Percentiles rank a stretch among this genome's conserved stretches.
Evolutionary conservation across 441 rosid species (phyloP).

Genomic region (Pelargonium fulgidum): DNA sequence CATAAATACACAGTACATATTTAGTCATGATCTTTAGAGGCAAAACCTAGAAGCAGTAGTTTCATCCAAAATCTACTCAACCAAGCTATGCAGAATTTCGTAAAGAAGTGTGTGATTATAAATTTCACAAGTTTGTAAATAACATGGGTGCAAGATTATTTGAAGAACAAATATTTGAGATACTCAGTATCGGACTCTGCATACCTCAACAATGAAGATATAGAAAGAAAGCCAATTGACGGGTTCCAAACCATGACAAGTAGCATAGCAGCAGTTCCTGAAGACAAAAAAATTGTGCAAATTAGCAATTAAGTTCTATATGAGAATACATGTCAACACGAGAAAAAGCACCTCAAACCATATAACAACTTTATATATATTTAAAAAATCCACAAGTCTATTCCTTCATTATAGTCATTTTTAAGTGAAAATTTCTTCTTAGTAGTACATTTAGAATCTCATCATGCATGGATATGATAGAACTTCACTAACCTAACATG

Average conservation of each 20-base stretch:
- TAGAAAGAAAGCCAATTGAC: slow-evolving; percentile 56
- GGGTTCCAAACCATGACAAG: slow-evolving; percentile 82
- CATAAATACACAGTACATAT: slow-evolving; percentile 14
- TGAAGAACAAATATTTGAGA: slow-evolving; percentile 13
- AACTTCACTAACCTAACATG: slow-evolving; percentile 3
- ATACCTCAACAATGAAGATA: slow-evolving; percentile 62
- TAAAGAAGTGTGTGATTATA: background rate
- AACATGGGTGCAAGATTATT: background rate
- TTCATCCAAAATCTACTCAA: background rate
- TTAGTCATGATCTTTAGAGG: slow-evolving; percentile 1
- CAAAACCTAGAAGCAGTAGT: slow-evolving; percentile 8
- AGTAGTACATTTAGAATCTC: background rate
- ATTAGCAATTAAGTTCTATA: background rate
- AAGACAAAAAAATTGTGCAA: slow-evolving; percentile 12
- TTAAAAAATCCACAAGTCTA: background rate
- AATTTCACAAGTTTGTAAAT: background rate
- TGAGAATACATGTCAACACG: background rate
- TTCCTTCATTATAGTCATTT: background rate
- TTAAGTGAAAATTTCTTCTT: background rate
- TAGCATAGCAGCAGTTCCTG: slow-evolving; percentile 93
- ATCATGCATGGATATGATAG: background rate
- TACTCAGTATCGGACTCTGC: background rate
- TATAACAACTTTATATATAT: background rate
- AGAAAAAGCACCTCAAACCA: background rate
- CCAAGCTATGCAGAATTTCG: background rate